These are phyloP conservation scores for Fusarium cicatricum DNA, from an alignment of 2,329 filamentous ascomycete species.

Conservation along the genomic window DNA sequence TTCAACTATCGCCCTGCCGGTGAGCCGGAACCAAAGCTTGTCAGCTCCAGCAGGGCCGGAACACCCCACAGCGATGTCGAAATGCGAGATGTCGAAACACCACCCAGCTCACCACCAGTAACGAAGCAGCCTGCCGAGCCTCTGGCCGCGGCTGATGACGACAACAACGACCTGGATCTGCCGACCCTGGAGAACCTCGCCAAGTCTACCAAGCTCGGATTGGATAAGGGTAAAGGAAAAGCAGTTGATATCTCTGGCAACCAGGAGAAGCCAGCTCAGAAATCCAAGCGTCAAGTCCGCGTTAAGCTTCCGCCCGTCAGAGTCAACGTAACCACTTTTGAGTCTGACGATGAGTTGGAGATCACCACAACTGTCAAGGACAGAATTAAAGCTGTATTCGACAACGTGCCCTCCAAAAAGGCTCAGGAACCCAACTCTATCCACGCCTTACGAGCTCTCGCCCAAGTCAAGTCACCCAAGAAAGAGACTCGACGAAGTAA, in stretches of 20 bases:
- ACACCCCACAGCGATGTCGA: slow-evolving; percentile 63
- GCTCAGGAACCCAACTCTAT: slow-evolving; percentile 70
- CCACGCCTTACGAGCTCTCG: slow-evolving; percentile 75
- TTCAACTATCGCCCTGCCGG: slow-evolving; percentile 75
- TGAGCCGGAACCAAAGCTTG: slow-evolving; percentile 46
- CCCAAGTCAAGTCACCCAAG: slow-evolving; percentile 72
- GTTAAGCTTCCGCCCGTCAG: slow-evolving; percentile 57
- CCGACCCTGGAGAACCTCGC: slow-evolving; percentile 50
- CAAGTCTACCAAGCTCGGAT: slow-evolving; percentile 41
- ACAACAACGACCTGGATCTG: slow-evolving; percentile 17
- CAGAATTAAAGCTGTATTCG: slow-evolving; percentile 71
- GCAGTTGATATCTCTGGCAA: slow-evolving; percentile 44
- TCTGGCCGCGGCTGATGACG: slow-evolving; percentile 18
- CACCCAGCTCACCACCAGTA: slow-evolving; percentile 73
- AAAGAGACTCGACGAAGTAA: slow-evolving; percentile 57
- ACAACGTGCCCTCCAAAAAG: slow-evolving; percentile 70
- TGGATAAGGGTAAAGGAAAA: slow-evolving; percentile 70
- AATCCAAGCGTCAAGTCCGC: slow-evolving; percentile 58
- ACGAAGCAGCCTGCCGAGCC: slow-evolving; percentile 42
- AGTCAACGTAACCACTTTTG: slow-evolving; percentile 50
- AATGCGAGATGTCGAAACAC: slow-evolving; percentile 65
- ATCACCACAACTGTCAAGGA: slow-evolving; percentile 61
- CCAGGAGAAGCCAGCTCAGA: slow-evolving; percentile 36
- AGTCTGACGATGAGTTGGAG: slow-evolving; percentile 70
- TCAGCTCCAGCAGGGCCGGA: slow-evolving; percentile 65